Evolutionary conservation across 2,329 filamentous ascomycete species (phyloP).

Genomic region (Hymenoscyphus albidus): DNA sequence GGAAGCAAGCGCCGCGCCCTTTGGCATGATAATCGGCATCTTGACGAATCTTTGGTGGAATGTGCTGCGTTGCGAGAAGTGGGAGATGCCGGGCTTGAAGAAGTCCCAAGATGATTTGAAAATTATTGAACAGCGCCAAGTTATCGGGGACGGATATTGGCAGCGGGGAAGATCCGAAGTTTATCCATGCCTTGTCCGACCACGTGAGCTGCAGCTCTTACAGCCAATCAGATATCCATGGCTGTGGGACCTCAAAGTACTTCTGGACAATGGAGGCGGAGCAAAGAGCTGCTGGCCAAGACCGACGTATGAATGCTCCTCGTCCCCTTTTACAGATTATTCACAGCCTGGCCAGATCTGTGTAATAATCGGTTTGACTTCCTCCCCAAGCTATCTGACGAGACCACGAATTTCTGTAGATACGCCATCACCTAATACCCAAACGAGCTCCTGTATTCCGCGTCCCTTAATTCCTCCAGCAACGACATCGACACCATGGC

Average conservation of each 20-base stretch:
- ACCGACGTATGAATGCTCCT: neutral
- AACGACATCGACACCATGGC: conserved; percentile 60
- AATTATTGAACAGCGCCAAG: conserved; percentile 2
- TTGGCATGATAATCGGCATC: conserved; percentile 33
- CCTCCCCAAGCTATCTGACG: conserved; percentile 5
- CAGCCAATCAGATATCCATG: neutral
- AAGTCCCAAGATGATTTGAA: neutral
- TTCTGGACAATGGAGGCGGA: neutral
- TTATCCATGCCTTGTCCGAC: neutral
- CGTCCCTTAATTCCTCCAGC: conserved; percentile 6
- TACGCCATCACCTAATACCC: conserved; percentile 13
- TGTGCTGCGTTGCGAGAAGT: neutral
- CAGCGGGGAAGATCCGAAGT: neutral
- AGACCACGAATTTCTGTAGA: conserved; percentile 16
- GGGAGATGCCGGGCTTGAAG: neutral
- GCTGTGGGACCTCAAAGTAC: neutral
- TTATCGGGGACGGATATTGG: neutral
- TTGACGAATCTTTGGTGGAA: conserved; percentile 8
- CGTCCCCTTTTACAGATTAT: conserved; percentile 2
- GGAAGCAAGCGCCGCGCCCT: conserved; percentile 41
- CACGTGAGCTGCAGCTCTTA: neutral
- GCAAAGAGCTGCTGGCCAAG: neutral
- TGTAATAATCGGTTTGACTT: neutral
- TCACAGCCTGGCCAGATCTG: neutral
- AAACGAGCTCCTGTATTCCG: neutral